These are phyloP conservation scores for Jaltomata sinuosa DNA, from an alignment of 257 asterid species.

Conservation along the genomic window DNA sequence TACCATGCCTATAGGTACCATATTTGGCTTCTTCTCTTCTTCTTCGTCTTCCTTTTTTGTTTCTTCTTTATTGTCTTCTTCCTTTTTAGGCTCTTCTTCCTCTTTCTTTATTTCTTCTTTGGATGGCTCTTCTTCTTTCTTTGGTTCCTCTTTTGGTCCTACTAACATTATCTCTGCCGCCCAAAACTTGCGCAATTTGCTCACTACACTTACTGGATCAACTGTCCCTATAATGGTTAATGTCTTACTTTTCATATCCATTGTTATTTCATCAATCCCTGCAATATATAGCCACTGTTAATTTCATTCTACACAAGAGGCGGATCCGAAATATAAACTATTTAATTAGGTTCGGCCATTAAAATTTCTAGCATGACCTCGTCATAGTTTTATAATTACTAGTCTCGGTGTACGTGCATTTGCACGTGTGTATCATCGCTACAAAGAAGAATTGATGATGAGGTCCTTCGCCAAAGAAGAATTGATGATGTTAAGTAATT, in stretches of 20 bases:
- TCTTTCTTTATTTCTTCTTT: constrained; percentile 53
- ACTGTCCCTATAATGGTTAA: constrained; percentile 70
- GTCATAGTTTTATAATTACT: too few species aligned
- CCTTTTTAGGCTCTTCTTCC: constrained; percentile 3
- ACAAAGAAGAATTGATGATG: too few species aligned
- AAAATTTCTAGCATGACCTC: background rate
- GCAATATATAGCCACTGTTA: background rate
- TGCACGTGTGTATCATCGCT: too few species aligned
- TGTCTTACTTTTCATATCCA: constrained; percentile 64
- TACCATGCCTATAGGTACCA: constrained; percentile 19
- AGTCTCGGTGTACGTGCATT: too few species aligned
- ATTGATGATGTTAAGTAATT: background rate
- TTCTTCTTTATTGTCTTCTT: constrained; percentile 12
- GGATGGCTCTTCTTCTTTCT: constrained; percentile 55
- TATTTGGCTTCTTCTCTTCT: constrained; percentile 8
- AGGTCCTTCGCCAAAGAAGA: background rate
- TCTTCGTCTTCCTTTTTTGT: constrained; percentile 20
- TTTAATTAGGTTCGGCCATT: background rate
- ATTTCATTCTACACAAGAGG: background rate
- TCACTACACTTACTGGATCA: constrained; percentile 65
- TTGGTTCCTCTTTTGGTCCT: constrained; percentile 54
- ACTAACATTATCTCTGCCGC: constrained; percentile 46
- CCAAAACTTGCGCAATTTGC: constrained; percentile 75
- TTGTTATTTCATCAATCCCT: constrained; percentile 68
- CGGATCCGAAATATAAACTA: background rate